These are phyloP conservation scores for Madurella fahalii DNA, from an alignment of 2,329 filamentous ascomycete species.

Conservation along the genomic window DNA sequence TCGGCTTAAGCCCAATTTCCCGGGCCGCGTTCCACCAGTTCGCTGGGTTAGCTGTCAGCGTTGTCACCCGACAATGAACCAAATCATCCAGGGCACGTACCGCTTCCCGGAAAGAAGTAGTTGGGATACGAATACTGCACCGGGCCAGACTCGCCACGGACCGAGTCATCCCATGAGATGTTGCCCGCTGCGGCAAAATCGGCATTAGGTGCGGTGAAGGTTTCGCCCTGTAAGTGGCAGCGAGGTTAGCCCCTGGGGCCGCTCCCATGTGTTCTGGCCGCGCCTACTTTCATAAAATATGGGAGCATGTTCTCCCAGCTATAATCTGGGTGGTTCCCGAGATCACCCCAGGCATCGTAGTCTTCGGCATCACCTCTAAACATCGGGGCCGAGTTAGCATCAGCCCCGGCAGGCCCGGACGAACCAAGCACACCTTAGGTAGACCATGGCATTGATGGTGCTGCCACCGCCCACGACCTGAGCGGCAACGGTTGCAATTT, in stretches of 20 bases:
- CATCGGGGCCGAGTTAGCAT: background rate
- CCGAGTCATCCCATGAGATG: conserved; percentile 28
- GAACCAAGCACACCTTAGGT: conserved; percentile 18
- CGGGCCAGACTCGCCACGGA: conserved; percentile 29
- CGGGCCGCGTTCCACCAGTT: conserved; percentile 30
- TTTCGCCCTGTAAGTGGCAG: conserved; percentile 26
- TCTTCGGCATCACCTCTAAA: conserved; percentile 30
- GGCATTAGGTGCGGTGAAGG: conserved; percentile 28
- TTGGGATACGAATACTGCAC: conserved; percentile 32
- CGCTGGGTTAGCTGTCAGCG: conserved; percentile 3
- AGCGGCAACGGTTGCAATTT: conserved; percentile 22
- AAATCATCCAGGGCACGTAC: conserved; percentile 3
- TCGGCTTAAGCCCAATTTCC: conserved; percentile 22
- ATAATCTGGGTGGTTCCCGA: conserved; percentile 32
- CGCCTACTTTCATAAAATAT: conserved; percentile 40
- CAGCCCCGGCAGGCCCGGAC: background rate
- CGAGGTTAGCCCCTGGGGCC: background rate
- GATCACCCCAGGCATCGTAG: conserved; percentile 33
- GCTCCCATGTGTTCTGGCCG: too few species aligned
- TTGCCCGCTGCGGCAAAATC: conserved; percentile 26
- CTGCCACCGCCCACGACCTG: conserved; percentile 35
- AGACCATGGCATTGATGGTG: conserved; percentile 37
- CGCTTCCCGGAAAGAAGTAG: conserved; percentile 31
- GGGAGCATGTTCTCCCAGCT: conserved; percentile 37
- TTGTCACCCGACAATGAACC: background rate